Evolutionary conservation across 768 basidiomycete species (phyloP), one percentile per base, ranked within the genome.

Genomic region (Naganishia randhawae): DNA sequence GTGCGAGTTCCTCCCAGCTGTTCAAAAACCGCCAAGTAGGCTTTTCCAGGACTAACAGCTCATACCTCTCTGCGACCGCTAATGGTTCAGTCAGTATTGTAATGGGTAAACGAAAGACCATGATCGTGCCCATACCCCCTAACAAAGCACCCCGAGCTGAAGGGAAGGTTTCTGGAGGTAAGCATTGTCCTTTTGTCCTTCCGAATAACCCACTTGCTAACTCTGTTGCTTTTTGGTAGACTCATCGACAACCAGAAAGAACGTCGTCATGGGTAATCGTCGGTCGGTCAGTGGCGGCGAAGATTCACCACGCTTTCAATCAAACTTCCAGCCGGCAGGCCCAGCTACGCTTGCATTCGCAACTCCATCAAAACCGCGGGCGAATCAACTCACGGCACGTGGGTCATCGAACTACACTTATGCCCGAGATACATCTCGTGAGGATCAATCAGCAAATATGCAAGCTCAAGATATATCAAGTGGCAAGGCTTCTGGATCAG

Each of bases 1-100:
- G 3, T 13, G 37, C 57, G 14, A 29, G 33, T n/a, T 61, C 57
- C 14, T 61, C 57, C 17, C 57, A 61, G 57, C 55, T 79, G 41
- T 79, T 79, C 71, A 73, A 75, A 55, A 74, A 75, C 31, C 45
- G 78, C 39, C 72, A 79, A 66, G 76, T 79, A 4, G 75, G 75
- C 27, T 65, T 78, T 41, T 70, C 74, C n/a, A 22, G 78, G 50
- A 75, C 73, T 0, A 55, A 64, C 17, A 61, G 57, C 37, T 79
- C 78, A 9, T 37, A 65, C 22, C 61, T 61, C 25, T 39, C 37
- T 7, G 37, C 57, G 11, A 41, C 37, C 25, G 39, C 35, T 17
- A 61, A 41, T 41, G 57, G 57, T 9, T 61, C 57, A 9, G 57
- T 61, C 57, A 61, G 67, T 22, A 42, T 55, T 27, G 63, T 70